A percentile compares a stretch with the other conserved stretches of the same genome.
Conservation (phyloP, 345 rosid genomes). For the Salix arbutifolia region DNA sequence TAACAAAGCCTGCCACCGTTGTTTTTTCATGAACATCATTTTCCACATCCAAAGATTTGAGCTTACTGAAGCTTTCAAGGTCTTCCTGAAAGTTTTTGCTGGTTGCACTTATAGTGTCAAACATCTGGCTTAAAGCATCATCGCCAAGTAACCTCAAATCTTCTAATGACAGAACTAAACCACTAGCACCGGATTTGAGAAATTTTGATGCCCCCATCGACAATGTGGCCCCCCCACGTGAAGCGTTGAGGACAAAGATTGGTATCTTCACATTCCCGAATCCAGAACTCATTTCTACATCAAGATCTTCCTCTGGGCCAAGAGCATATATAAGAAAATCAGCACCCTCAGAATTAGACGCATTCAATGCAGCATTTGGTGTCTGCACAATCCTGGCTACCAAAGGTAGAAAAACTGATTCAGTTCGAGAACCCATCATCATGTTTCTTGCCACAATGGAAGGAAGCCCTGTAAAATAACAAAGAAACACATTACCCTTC, state of each 20-base stretch:
- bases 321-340: slow-evolving; percentile 67
- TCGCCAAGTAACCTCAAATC: slow-evolving; percentile 55
- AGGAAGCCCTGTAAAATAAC: slow-evolving; percentile 63
- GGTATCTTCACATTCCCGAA: slow-evolving; percentile 62
- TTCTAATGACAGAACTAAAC: slow-evolving; percentile 65
- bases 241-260: slow-evolving; percentile 36
- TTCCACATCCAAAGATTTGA: slow-evolving; percentile 18
- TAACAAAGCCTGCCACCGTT: slow-evolving; percentile 52
- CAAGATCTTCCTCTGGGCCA: slow-evolving; percentile 32
- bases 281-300: slow-evolving; percentile 36
- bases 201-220: slow-evolving; percentile 33
- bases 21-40: slow-evolving; percentile 24
- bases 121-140: slow-evolving; percentile 45
- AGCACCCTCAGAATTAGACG: slow-evolving; percentile 90
- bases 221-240: slow-evolving; percentile 22
- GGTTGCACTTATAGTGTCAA: slow-evolving; percentile 25
- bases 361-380: slow-evolving; percentile 53
- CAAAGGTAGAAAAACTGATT: slow-evolving; percentile 73
- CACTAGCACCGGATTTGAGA: slow-evolving; percentile 61
- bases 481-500: background rate
- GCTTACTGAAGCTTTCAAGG: slow-evolving; percentile 16
- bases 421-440: slow-evolving; percentile 62
- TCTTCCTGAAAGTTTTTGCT: slow-evolving; percentile 28
- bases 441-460: slow-evolving; percentile 86
- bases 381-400: slow-evolving; percentile 74